Conservation (phyloP, 257 asterid genomes). For the Buddleja alternifolia region DNA sequence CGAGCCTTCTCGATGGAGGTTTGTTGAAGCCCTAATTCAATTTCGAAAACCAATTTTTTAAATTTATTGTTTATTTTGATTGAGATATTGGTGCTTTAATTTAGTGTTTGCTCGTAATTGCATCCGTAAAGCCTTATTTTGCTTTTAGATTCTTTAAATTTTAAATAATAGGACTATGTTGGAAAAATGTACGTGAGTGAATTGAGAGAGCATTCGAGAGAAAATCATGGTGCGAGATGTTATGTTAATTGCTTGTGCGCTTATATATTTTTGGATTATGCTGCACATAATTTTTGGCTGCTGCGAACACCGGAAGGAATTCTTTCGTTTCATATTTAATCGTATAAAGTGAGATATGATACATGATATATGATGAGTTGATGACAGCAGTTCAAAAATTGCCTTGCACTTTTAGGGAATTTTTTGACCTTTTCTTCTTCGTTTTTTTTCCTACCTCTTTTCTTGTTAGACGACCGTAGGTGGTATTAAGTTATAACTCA, state of each 20-base stretch:
- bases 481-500: not conserved
- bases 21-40: not conserved
- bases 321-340: not conserved
- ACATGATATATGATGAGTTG: not conserved
- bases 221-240: not conserved
- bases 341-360: not conserved
- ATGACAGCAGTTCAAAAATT: no score
- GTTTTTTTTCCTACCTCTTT: no score
- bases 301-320: not conserved
- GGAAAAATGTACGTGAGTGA: not conserved
- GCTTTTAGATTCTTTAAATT: not conserved
- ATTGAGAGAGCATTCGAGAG: not conserved
- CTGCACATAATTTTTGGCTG: not conserved
- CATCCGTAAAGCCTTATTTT: not conserved
- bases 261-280: not conserved
- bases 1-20: conserved; percentile 42
- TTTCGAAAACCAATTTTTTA: not conserved
- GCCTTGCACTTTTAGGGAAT: no score
- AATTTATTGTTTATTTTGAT: not conserved
- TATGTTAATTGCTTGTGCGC: not conserved
- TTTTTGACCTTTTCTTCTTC: no score
- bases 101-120: not conserved
- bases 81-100: not conserved
- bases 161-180: not conserved
- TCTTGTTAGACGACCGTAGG: not conserved